Base-by-base conservation (phyloP, 2,329 filamentous ascomycete species). In the Apiospora sp. region DNA sequence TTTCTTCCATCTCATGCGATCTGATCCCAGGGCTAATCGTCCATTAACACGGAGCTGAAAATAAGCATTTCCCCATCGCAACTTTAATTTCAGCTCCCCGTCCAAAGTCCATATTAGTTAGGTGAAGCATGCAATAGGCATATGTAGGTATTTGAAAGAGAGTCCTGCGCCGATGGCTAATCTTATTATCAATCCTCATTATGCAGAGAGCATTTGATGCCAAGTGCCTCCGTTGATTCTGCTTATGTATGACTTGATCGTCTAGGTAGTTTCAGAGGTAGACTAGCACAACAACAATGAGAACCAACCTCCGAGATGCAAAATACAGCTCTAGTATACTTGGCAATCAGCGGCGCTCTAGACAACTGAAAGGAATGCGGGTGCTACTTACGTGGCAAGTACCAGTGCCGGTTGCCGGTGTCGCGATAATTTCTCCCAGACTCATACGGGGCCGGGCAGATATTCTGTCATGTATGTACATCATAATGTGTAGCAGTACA, bases 141-240 rank as follows among this genome's bases (percentile, higher is more conserved):
- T 7, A 41, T 41, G 6, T 41, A 14, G 24, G 24, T 10, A n/a
- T 41, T 41, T 3, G 7, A 41, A 2, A n/a, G 8, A 12, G 22
- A 64, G 58, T 37, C 27, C 12, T n/a, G 58, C 30, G 4, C 3
- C 22, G 34, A 37, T 64, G 22, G 58, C 10, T 22, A 41, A 24
- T 61, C 27, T 34, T 64, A 49, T 22, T 64, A 4, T 16, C 19
- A 13, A 64, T n/a, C 6, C 8, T 24, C 8, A 22, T n/a, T 64
- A 41, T 41, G 58, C 58, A 12, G 34, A 41, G 10, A 41, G 58
- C 58, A 41, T 41, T 41, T 1, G 5, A 41, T 64, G 58, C 22
- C 58, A 64, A 64, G 58, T 34, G 12, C 58, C 14, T 6, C 58
- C 34, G 58, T n/a, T 64, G 58, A 41, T 64, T 64, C 58, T 64